Percentiles rank a stretch among this genome's conserved stretches.
phyloP scores from a whole-genome alignment of 1,139 yeast genomes.

The Kurtzmaniella quercitrusa region DNA sequence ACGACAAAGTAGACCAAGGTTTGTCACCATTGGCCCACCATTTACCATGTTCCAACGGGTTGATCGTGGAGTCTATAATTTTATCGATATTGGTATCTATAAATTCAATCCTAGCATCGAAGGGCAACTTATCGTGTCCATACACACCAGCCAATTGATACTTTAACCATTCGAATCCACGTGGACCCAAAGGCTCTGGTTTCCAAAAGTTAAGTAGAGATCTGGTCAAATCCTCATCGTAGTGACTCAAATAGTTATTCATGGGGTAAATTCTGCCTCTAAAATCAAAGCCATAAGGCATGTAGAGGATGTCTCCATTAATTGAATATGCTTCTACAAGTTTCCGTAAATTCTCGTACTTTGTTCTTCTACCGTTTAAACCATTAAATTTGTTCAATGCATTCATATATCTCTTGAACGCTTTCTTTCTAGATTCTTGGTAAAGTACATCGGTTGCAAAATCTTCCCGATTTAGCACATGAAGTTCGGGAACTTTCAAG shows the following conservation, averaged over 20 bases:
- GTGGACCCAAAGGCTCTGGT: slow-evolving; percentile 28
- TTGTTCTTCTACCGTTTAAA: slow-evolving; percentile 18
- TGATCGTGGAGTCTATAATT: slow-evolving; percentile 24
- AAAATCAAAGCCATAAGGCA: slow-evolving; percentile 39
- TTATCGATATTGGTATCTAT: slow-evolving; percentile 18
- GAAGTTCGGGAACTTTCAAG: slow-evolving; percentile 1
- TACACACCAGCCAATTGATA: slow-evolving; percentile 38
- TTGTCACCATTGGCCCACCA: slow-evolving; percentile 41
- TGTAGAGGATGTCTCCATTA: slow-evolving; percentile 35
- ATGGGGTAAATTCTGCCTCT: slow-evolving; percentile 42
- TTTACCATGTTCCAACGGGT: slow-evolving; percentile 19
- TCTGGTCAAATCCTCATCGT: slow-evolving; percentile 34
- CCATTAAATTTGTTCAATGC: slow-evolving; percentile 9
- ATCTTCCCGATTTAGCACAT: slow-evolving; percentile 6
- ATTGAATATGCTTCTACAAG: slow-evolving; percentile 19
- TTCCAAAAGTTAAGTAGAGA: slow-evolving; percentile 38
- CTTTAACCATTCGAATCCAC: slow-evolving; percentile 37
- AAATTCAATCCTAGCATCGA: slow-evolving; percentile 23
- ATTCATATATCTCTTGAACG: not conserved
- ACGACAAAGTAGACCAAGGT: slow-evolving; percentile 39
- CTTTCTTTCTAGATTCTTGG: slow-evolving; percentile 1
- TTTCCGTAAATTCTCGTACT: slow-evolving; percentile 17
- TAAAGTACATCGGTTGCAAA: slow-evolving; percentile 3
- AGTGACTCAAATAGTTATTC: slow-evolving; percentile 33
- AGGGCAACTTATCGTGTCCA: slow-evolving; percentile 26